Percentiles rank a stretch among this genome's conserved stretches.
Evolutionary conservation across 108 stramenopile species (phyloP).

Genomic region (Parietichytrium sp.): DNA sequence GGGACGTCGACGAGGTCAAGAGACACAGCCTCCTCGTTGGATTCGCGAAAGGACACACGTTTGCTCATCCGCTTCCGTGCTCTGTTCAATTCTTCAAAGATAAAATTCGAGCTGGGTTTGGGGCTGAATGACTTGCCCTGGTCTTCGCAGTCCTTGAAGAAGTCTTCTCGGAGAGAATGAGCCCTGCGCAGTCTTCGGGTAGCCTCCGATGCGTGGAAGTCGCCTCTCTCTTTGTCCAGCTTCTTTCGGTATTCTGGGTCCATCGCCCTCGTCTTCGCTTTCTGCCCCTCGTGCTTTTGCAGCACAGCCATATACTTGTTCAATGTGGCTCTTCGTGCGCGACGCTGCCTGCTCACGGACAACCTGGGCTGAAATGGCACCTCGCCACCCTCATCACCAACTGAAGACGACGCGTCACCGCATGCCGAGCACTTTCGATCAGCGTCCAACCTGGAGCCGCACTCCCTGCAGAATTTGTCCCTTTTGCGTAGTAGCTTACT

Average conservation of each 20-base stretch:
- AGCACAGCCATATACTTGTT: neutral
- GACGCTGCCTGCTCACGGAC: neutral
- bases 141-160: neutral
- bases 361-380: neutral
- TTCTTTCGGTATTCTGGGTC: neutral
- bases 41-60: neutral
- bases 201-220: neutral
- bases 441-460: neutral
- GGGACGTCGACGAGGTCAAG: constrained; percentile 14
- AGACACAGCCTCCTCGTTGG: neutral
- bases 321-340: neutral
- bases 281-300: neutral
- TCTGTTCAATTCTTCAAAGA: neutral
- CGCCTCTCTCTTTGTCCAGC: neutral
- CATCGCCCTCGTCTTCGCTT: constrained; percentile 21
- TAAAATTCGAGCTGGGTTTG: neutral
- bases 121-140: neutral
- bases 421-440: neutral
- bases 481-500: too few relatives aligned
- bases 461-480: neutral
- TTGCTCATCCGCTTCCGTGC: neutral
- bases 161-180: neutral
- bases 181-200: neutral
- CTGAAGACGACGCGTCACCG: neutral
- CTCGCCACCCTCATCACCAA: neutral